phyloP scores from a whole-genome alignment of 2,329 filamentous ascomycete genomes.

The Emergomyces africanus region DNA sequence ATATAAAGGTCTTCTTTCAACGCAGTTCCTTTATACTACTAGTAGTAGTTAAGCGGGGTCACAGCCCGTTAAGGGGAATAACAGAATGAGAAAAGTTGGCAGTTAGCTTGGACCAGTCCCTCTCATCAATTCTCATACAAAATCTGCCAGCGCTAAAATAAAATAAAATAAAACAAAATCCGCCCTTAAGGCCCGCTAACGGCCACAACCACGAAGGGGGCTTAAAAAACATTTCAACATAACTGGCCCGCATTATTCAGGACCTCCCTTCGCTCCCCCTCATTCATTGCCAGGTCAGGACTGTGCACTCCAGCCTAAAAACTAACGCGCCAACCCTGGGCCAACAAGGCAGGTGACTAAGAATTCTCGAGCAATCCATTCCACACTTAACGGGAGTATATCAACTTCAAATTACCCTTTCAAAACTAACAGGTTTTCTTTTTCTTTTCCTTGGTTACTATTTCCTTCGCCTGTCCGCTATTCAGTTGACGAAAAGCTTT shows the following conservation, averaged over 20 bases:
- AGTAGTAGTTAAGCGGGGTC: too few relatives aligned
- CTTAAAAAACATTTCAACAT: background rate
- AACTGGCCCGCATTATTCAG: background rate
- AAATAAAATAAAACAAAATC: too few relatives aligned
- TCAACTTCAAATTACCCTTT: background rate
- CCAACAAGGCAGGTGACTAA: background rate
- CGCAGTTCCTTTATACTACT: too few relatives aligned
- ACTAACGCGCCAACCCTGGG: background rate
- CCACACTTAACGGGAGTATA: too few relatives aligned
- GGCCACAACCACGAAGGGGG: background rate
- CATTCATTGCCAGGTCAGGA: too few relatives aligned
- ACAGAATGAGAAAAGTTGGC: background rate
- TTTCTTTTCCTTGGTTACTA: background rate
- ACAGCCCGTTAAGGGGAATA: too few relatives aligned
- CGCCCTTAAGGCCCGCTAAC: background rate
- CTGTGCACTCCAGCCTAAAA: background rate
- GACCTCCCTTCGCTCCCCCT: background rate
- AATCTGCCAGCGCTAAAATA: background rate
- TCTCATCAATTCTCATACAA: background rate
- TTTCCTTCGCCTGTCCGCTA: background rate
- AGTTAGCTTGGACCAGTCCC: background rate
- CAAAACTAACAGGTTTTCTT: too few relatives aligned
- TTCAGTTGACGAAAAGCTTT: background rate
- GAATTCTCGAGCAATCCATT: background rate
- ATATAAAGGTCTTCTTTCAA: background rate